These are phyloP conservation scores for Raphanus hybrid DNA, from an alignment of 441 rosid genomes.

Conservation along the genomic window DNA sequence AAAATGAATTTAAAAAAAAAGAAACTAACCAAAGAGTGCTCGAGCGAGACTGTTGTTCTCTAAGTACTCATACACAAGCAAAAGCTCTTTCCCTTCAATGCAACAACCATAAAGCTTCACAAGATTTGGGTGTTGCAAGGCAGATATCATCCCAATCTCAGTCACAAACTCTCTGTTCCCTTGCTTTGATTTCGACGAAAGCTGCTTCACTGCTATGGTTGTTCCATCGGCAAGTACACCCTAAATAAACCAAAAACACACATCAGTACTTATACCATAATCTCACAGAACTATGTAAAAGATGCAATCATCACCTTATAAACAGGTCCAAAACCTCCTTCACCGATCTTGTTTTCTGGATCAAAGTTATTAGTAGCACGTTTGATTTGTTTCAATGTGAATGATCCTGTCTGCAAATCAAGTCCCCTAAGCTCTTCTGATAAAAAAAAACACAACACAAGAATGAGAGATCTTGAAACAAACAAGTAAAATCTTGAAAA, in stretches of 20 bases:
- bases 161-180: constrained; percentile 64
- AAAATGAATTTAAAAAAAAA: too few species aligned
- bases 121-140: constrained; percentile 62
- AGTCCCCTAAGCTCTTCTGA: constrained; percentile 48
- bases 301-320: constrained; percentile 47
- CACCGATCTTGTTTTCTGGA: constrained; percentile 60
- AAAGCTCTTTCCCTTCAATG: constrained; percentile 57
- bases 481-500: constrained; percentile 23
- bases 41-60: constrained; percentile 64
- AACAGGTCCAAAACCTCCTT: constrained; percentile 74
- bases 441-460: not conserved
- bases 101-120: constrained; percentile 64
- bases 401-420: constrained; percentile 51
- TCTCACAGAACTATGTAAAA: not conserved
- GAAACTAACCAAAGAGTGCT: constrained; percentile 55
- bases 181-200: constrained; percentile 60
- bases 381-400: constrained; percentile 54
- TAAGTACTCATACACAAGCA: constrained; percentile 60
- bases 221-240: constrained; percentile 57
- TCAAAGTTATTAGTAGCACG: constrained; percentile 60
- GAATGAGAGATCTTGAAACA: constrained; percentile 7
- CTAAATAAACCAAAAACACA: constrained; percentile 39
- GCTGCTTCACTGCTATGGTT: constrained; percentile 60
- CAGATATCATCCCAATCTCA: constrained; percentile 61
- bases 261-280: constrained; percentile 12